Conservation (phyloP, 345 rosid genomes). For the Aquilaria yunnanensis region DNA sequence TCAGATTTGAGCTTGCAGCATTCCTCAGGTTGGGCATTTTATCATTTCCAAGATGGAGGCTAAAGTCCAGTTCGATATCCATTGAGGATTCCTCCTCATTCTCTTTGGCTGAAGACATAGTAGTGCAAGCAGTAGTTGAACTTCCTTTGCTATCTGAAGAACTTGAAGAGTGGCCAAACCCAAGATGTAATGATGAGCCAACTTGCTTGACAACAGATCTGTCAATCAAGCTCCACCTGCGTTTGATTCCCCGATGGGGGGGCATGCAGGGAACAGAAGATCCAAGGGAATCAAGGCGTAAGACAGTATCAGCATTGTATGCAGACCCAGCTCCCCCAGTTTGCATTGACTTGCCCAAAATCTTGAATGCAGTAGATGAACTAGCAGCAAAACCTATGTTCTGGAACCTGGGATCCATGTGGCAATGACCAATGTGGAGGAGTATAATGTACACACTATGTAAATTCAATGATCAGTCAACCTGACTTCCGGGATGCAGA, state of each 20-base stretch:
- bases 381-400: conserved; percentile 40
- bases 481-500: conserved; percentile 54
- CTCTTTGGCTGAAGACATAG: conserved; percentile 76
- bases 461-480: conserved; percentile 31
- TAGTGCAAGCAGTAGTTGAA: conserved; percentile 66
- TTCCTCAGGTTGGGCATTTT: conserved; percentile 36
- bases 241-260: conserved; percentile 52
- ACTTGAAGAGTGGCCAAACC: conserved; percentile 64
- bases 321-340: conserved; percentile 30
- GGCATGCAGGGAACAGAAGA: conserved; percentile 33
- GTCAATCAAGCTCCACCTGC: conserved; percentile 61
- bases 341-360: conserved; percentile 41
- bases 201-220: conserved; percentile 32
- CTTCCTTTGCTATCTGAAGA: conserved; percentile 94
- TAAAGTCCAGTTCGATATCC: conserved; percentile 78
- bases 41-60: conserved; percentile 77
- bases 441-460: conserved; percentile 39
- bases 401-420: conserved; percentile 57
- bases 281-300: conserved; percentile 73
- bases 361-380: conserved; percentile 50
- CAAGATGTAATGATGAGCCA: conserved; percentile 67
- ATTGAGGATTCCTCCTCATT: conserved; percentile 78
- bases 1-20: conserved; percentile 24
- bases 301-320: conserved; percentile 43
- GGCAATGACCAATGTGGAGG: conserved; percentile 20